phyloP scores from a whole-genome alignment of 345 rosid species.

The Lumnitzera racemosa region DNA sequence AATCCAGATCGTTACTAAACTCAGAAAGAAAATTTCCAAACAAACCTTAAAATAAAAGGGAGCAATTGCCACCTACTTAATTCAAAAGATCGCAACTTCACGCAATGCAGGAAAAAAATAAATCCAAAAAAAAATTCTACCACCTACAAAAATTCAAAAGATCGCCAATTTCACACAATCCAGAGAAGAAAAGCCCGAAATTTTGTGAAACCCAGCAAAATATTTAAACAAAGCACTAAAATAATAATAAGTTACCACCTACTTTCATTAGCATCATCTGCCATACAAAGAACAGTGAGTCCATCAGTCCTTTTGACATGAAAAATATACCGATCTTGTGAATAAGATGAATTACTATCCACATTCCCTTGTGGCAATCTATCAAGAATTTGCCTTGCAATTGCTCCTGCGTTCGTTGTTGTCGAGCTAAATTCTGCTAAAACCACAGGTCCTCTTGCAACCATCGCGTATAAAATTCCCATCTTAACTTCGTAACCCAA shows the following conservation, averaged over 20 bases:
- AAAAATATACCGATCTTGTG: constrained; percentile 39
- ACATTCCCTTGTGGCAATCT: constrained; percentile 18
- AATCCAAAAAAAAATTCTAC: too few species aligned
- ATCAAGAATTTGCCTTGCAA: constrained; percentile 35
- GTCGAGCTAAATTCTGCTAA: constrained; percentile 37
- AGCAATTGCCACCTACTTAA: too few species aligned
- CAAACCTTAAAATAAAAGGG: too few species aligned
- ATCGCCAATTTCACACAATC: background rate
- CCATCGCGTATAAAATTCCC: constrained; percentile 47
- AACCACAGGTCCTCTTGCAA: constrained; percentile 41
- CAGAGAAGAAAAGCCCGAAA: too few species aligned
- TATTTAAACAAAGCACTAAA: background rate
- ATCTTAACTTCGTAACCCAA: constrained; percentile 8
- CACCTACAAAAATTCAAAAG: background rate
- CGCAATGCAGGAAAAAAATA: too few species aligned
- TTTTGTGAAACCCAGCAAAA: too few species aligned
- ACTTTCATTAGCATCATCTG: constrained; percentile 32
- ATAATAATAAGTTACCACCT: background rate
- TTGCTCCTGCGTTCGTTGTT: constrained; percentile 25
- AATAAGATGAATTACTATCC: constrained; percentile 28
- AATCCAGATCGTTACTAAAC: too few species aligned
- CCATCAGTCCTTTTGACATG: constrained; percentile 41
- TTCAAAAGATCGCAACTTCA: too few species aligned
- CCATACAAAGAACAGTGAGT: constrained; percentile 46
- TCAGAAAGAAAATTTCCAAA: too few species aligned